Evolutionary conservation across 2,329 filamentous ascomycete genomes (phyloP), one percentile per base, ranked within the genome.

Genomic region (Fusarium pseudonygamai): DNA sequence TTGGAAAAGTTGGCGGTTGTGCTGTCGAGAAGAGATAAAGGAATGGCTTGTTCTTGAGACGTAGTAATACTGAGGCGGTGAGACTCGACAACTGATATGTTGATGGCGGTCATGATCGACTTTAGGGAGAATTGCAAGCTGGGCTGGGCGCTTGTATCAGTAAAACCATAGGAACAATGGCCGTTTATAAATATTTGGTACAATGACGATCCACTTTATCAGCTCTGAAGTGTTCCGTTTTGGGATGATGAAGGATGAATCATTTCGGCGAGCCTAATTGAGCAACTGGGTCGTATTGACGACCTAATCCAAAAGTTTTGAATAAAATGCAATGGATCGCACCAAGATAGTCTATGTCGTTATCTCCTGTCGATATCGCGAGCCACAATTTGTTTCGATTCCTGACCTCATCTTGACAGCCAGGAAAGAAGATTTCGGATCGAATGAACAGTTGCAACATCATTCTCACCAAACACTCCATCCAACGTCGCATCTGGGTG

Each of bases 1-100:
- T 69, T 18, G 22, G 75, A 67, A 30, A 78, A 78, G 32, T 74
- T 68, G 61, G 74, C 75, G 1, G 73, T 60, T 5, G 77, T 78
- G 18, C 67, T 64, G 34, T 78, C 77, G 5, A 78, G 59, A 5
- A 78, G 62, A 10, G 77, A 78, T 15, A 77, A 45, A 3, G 75
- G 45, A 7, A 57, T 20, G 12, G 67, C 50, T 18, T 62, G 59
- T 34, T 74, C 60, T 20, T 64, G 11, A n/a, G 50, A 40, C 0
- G n/a, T 26, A 18, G 46, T 5, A 15, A n/a, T 30, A 6, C 12
- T 5, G 8, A 73, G 28, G 16, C 67, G 59, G 7, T 32, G 18
- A 9, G 71, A 42, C 10, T 64, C 43, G 6, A 72, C 16, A 3
- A 68, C 16, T 20, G 50, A 45, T 43, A 72, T 39, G 9, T 66